Conservation (phyloP, 202 grass and related monocot species). For the Cymbopogon flexuosus region DNA sequence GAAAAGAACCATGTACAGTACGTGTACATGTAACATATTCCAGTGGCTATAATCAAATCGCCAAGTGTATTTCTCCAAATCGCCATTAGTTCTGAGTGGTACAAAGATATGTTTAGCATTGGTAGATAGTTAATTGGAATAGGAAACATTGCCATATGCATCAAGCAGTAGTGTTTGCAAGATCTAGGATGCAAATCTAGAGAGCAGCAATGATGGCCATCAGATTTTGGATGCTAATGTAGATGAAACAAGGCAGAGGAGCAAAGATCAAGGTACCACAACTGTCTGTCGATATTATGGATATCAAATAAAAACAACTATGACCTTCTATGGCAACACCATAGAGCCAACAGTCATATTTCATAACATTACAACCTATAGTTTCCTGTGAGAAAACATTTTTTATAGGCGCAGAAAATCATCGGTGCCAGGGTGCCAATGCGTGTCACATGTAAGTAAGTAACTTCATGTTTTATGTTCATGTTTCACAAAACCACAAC, state of each 20-base stretch:
- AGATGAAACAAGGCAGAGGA: not conserved
- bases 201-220: not conserved
- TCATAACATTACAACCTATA: not conserved
- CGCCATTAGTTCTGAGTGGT: not conserved
- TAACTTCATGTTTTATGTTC: not conserved
- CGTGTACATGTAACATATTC: not conserved
- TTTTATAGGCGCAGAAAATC: not conserved
- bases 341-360: not conserved
- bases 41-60: not conserved
- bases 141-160: not conserved
- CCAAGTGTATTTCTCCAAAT: not conserved
- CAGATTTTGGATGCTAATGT: not conserved
- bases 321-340: not conserved
- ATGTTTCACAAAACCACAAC: not conserved
- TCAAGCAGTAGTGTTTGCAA: conserved; percentile 2
- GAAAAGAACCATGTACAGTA: not conserved
- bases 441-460: not conserved
- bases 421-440: not conserved
- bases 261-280: not conserved
- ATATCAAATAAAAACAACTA: not conserved
- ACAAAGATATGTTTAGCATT: conserved; percentile 13
- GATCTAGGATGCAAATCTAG: not conserved
- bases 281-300: not conserved
- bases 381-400: not conserved
- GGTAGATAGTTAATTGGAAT: conserved; percentile 2